Evolutionary conservation across 768 basidiomycete species (phyloP), one percentile per base, ranked within the genome.

Genomic region (Paxillus rubicundulus): DNA sequence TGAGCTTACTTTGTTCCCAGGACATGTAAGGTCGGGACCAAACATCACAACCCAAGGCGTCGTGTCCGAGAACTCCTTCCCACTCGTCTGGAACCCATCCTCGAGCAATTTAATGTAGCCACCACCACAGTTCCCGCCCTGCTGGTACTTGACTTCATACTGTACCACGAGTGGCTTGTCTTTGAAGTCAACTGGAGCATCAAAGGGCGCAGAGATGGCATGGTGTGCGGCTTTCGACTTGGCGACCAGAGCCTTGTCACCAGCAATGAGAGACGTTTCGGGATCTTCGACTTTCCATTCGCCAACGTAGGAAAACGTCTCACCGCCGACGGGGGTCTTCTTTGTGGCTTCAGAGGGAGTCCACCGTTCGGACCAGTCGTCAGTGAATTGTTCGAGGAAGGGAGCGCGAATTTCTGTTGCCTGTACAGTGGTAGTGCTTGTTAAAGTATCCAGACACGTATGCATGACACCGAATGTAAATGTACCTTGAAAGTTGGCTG

Each of bases 91-190:
- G 84, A 94, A 94, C 53, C 92, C 93, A 62, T 93, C 87, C 67
- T 89, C 87, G 40, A 99, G 83, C 51, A 98, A 85, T 74, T 98
- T 99, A 76, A 98, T 75, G 75, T 99, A 99, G 36, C 97, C 97
- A 77, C 97, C 97, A 72, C 97, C 97, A 64, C 97, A 98, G 74
- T 97, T 97, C 44, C 97, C 92, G 39, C 96, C 95, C 74, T 98
- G 94, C 78, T 99, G 95, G 72, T 97, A 94, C 76, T 98, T 96
- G 76, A 97, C 97, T 70, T 99, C 97, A 65, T 99, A 99, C 69
- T 97, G 94, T 17, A 98, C 87, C 59, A 98, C 94, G 41, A 98
- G 78, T 40, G 95, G 89, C 72, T 95, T 80, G 52, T 82, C 74
- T 61, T 79, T 80, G 75, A 95, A 91, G 77, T 88, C 85, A 64